Conservation (phyloP, 441 rosid species). For the Corymbia calophylla region DNA sequence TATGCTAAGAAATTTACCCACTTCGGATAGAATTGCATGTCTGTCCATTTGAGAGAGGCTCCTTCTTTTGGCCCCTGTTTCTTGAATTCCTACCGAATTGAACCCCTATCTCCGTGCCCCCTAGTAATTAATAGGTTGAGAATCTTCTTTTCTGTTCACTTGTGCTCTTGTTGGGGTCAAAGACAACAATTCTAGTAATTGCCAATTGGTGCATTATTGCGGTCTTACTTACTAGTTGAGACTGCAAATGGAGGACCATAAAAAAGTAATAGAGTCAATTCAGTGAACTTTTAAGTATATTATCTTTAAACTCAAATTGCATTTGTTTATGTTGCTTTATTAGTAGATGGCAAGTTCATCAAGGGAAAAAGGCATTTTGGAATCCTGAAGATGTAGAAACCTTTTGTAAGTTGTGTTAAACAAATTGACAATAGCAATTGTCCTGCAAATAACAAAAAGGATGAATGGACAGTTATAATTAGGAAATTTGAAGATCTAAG, state of each 20-base stretch:
- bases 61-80: neutral
- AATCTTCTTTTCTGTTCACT: neutral
- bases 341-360: too few relatives aligned
- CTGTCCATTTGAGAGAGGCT: too few relatives aligned
- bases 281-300: too few relatives aligned
- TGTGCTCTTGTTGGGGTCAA: neutral
- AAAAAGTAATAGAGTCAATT: neutral
- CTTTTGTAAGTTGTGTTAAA: too few relatives aligned
- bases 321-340: too few relatives aligned
- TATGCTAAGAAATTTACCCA: neutral
- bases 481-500: too few relatives aligned
- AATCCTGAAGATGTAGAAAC: too few relatives aligned
- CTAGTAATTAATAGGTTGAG: neutral
- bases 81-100: neutral
- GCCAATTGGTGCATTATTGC: neutral
- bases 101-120: neutral
- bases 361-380: too few relatives aligned
- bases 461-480: too few relatives aligned
- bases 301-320: too few relatives aligned
- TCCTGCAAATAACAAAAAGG: too few relatives aligned
- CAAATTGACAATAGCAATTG: too few relatives aligned
- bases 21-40: neutral
- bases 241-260: neutral
- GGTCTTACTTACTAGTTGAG: accelerated
- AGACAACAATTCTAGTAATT: neutral